A percentile compares a stretch with the other conserved stretches of the same genome.
Evolutionary conservation across 2,329 filamentous ascomycete species (phyloP).

Genomic region (Trichothecium sympodiale): DNA sequence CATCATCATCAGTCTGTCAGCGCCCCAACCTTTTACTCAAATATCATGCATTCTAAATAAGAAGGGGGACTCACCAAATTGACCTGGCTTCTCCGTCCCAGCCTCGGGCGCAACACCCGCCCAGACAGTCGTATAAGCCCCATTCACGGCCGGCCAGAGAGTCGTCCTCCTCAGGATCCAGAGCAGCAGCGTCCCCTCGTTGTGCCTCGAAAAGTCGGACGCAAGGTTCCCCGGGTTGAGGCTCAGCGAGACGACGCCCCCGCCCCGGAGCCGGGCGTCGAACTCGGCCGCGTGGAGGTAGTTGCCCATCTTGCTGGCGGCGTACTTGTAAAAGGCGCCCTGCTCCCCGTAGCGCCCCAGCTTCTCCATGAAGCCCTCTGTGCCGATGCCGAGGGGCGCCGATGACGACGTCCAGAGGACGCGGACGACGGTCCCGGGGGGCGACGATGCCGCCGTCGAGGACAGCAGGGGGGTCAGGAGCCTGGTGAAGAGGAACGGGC

Average conservation of each 20-base stretch:
- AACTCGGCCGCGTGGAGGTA: conserved; percentile 20
- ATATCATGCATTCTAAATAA: no score
- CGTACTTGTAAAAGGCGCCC: no score
- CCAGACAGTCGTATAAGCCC: neutral
- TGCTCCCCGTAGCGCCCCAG: conserved; percentile 8
- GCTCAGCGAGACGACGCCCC: conserved; percentile 18
- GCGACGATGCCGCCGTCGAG: conserved; percentile 9
- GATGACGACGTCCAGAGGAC: conserved; percentile 21
- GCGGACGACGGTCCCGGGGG: conserved; percentile 15
- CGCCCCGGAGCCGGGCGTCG: conserved; percentile 13
- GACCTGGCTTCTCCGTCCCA: neutral
- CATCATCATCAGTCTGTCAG: conserved; percentile 4
- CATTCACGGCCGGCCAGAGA: neutral
- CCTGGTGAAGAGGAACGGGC: conserved; percentile 2
- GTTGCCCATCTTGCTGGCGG: conserved; percentile 20
- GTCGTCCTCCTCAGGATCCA: conserved; percentile 9
- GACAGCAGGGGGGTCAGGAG: conserved; percentile 3
- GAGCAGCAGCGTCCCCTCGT: conserved; percentile 8
- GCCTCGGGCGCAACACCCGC: neutral
- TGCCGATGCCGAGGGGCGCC: conserved; percentile 1
- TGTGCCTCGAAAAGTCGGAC: conserved; percentile 25
- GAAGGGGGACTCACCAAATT: no score
- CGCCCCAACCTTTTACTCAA: no score
- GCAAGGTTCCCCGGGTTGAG: conserved; percentile 29
- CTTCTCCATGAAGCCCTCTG: conserved; percentile 5